Conservation (phyloP, 768 basidiomycete genomes). For the Pleurotus cornucopiae region DNA sequence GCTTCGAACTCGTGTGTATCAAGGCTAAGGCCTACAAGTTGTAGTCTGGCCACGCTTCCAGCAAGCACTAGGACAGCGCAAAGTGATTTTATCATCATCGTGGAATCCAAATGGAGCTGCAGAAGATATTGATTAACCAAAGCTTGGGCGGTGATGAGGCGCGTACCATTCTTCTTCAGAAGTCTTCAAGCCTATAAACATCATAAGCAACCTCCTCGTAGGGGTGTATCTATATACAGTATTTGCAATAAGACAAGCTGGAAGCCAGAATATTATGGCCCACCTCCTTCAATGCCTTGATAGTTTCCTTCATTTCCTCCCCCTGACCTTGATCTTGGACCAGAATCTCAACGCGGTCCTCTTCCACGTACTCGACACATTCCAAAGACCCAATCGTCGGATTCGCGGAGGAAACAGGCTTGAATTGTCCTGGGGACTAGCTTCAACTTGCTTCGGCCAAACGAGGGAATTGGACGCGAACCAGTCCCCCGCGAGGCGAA, state of each 20-base stretch:
- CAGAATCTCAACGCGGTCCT: constrained; percentile 49
- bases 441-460: not conserved
- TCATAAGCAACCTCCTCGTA: constrained; percentile 59
- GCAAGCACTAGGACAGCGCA: no score
- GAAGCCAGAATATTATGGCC: constrained; percentile 10
- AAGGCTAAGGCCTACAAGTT: no score
- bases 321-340: constrained; percentile 33
- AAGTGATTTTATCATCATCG: no score
- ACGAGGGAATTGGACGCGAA: constrained; percentile 19
- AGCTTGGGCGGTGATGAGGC: no score
- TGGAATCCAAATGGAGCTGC: no score
- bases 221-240: constrained; percentile 38
- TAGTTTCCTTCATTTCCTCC: constrained; percentile 32
- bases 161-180: constrained; percentile 14
- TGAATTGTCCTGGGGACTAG: constrained; percentile 38
- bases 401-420: constrained; percentile 33
- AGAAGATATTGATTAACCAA: no score
- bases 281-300: constrained; percentile 44
- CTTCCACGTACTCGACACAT: constrained; percentile 44
- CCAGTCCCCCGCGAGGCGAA: constrained; percentile 52
- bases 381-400: constrained; percentile 41
- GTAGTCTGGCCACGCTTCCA: no score
- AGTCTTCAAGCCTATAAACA: constrained; percentile 45
- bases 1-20: no score
- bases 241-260: not conserved